phyloP scores from a whole-genome alignment of 2,329 filamentous ascomycete species.

The Xylariaceae sp. region DNA sequence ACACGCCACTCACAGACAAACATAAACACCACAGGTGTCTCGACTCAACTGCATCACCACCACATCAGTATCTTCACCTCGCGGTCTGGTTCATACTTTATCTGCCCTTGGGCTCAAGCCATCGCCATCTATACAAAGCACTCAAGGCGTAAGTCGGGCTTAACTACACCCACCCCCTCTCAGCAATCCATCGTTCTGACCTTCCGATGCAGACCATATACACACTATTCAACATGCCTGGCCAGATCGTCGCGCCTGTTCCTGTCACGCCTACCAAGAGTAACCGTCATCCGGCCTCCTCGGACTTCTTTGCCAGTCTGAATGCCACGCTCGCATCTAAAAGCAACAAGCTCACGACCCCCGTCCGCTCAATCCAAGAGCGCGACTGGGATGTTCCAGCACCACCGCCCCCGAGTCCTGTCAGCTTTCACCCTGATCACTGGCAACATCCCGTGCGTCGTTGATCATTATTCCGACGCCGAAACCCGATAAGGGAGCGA shows the following conservation, averaged over 20 bases:
- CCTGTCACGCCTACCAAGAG: slow-evolving; percentile 46
- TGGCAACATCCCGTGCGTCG: slow-evolving; percentile 43
- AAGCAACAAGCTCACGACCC: slow-evolving; percentile 40
- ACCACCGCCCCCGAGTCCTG: slow-evolving; percentile 60
- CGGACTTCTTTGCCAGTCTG: slow-evolving; percentile 52
- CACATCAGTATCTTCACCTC: slow-evolving; percentile 11
- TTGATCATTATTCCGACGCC: slow-evolving; percentile 22
- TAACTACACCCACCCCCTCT: background rate
- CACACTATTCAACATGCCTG: slow-evolving; percentile 38
- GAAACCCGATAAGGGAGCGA: background rate
- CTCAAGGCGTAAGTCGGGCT: slow-evolving; percentile 5
- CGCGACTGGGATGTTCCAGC: slow-evolving; percentile 62
- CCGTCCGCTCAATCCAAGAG: slow-evolving; percentile 50
- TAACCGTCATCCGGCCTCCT: slow-evolving; percentile 43
- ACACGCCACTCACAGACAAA: background rate
- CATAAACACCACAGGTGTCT: background rate
- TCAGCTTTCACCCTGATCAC: slow-evolving; percentile 56
- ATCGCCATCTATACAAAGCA: background rate
- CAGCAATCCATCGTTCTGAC: slow-evolving; percentile 1
- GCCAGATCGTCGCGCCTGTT: slow-evolving; percentile 44
- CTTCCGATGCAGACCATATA: slow-evolving; percentile 1
- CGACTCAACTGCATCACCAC: slow-evolving; percentile 1
- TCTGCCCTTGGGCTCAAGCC: background rate
- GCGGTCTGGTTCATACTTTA: slow-evolving; percentile 5
- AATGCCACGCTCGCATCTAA: slow-evolving; percentile 48